Base-by-base conservation (phyloP, 2,329 filamentous ascomycete species). In the Aspergillus eucalypticola region DNA sequence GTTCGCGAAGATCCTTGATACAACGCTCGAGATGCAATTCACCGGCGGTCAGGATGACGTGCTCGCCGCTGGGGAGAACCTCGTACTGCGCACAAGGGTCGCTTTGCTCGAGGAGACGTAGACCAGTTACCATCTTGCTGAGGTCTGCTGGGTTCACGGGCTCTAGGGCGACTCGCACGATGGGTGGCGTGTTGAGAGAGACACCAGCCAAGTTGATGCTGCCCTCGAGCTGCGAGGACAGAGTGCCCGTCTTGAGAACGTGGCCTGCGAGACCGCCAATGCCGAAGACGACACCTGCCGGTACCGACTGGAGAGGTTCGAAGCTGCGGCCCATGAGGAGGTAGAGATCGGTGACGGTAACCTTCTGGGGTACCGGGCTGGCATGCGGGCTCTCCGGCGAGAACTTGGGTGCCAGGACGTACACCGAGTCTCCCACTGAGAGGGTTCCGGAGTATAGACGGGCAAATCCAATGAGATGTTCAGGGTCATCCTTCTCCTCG, bases 81-180 rank as follows among this genome's bases (percentile, higher is more conserved):
- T 98, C 93, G 69, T 99, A 99, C 73, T 96, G 89, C 13, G 94
- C 95, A 70, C 95, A 98, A 0, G 95, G 94, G 70, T 99, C 95
- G 69, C 92, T 96, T 72, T 97, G 92, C 32, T 96, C 93, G 1
- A 99, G 86, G 17, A 99, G 81, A 63, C 88, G 88, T 55, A 99
- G 81, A 0, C 95, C 95, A 5, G 86, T 84, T 59, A 99, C 92
- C 93, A 99, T 96, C 79, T 96, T 97, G 74, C 95, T 90, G 21
- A 99, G 82, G 72, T 99, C 92, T 25, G 87, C 88, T 0, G 95
- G 95, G 74, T 95, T 96, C 58, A 88, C 88, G 0, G 95, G 95
- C 74, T 99, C 95, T n/a, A 99, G 81, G 0, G 95, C 93, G 19
- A 99, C 94, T 54, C 95, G 90, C 5, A 99, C 95, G 64, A 99